Evolutionary conservation across 768 basidiomycete genomes (phyloP).

Genomic region (Tulasnella sp.): DNA sequence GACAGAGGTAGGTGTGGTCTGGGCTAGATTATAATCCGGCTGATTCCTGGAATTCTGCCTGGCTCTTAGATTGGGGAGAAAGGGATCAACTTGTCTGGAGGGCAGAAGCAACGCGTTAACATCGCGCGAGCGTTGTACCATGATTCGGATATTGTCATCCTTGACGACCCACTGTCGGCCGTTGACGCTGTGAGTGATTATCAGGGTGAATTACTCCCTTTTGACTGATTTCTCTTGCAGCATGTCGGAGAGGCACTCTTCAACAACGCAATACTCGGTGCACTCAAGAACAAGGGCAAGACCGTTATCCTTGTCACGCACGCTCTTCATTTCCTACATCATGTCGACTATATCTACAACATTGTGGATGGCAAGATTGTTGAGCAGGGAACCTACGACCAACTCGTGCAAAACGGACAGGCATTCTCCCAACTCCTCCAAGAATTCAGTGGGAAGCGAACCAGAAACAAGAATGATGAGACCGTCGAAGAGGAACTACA

Average conservation of each 20-base stretch:
- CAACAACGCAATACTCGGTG: conserved; percentile 60
- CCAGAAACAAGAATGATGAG: conserved; percentile 31
- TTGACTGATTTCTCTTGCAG: conserved; percentile 41
- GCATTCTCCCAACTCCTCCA: conserved; percentile 59
- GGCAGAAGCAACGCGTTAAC: conserved; percentile 65
- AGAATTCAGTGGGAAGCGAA: conserved; percentile 60
- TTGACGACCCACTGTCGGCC: conserved; percentile 69
- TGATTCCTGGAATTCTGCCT: neutral
- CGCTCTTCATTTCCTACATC: conserved; percentile 57
- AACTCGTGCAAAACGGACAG: conserved; percentile 52
- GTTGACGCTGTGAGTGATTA: conserved; percentile 39
- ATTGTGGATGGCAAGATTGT: conserved; percentile 52
- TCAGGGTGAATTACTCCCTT: conserved; percentile 31
- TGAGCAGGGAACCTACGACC: conserved; percentile 57
- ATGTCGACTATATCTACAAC: conserved; percentile 57
- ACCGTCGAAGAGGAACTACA: conserved; percentile 42
- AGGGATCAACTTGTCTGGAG: conserved; percentile 63
- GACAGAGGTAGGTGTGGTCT: conserved; percentile 59
- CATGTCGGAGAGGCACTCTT: conserved; percentile 75
- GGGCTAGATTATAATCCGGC: neutral
- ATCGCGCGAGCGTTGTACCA: conserved; percentile 72
- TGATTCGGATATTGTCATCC: conserved; percentile 61
- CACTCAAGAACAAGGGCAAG: conserved; percentile 52
- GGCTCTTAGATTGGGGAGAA: conserved; percentile 65
- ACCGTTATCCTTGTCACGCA: conserved; percentile 62